phyloP scores from a whole-genome alignment of 2,329 filamentous ascomycete genomes.

The Mollisia scopiformis region DNA sequence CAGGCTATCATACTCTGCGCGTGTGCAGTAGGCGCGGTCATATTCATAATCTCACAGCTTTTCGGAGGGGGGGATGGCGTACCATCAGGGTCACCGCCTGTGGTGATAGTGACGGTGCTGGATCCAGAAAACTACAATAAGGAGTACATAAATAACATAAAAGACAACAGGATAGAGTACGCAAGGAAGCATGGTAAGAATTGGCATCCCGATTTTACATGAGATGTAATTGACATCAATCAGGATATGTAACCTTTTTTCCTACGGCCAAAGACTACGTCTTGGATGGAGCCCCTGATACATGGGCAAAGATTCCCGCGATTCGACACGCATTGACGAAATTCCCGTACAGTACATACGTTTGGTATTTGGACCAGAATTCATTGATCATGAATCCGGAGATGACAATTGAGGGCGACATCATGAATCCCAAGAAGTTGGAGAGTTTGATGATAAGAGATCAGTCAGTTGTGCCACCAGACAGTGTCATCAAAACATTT shows the following conservation, averaged over 20 bases:
- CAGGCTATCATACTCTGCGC: conserved; percentile 57
- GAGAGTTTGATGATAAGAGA: conserved; percentile 84
- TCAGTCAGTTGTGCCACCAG: conserved; percentile 85
- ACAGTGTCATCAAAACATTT: conserved; percentile 97
- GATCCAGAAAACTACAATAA: conserved; percentile 67
- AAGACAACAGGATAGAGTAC: conserved; percentile 83
- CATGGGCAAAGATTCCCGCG: conserved; percentile 82
- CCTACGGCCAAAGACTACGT: conserved; percentile 77
- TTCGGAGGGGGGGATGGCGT: conserved; percentile 35
- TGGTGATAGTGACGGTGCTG: conserved; percentile 84
- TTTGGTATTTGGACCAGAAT: conserved; percentile 88
- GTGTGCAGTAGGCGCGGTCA: conserved; percentile 39
- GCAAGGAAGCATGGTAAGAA: conserved; percentile 80
- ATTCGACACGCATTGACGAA: conserved; percentile 86
- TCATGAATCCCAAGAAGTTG: conserved; percentile 69
- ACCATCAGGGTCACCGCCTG: conserved; percentile 59
- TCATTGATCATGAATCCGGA: conserved; percentile 86
- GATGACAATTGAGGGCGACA: conserved; percentile 68
- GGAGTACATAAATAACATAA: conserved; percentile 72
- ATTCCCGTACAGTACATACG: conserved; percentile 74
- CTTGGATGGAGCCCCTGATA: conserved; percentile 58
- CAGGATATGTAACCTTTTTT: conserved; percentile 88
- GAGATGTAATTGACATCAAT: conserved; percentile 20
- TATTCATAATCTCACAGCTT: conserved; percentile 60
- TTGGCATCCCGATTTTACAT: conserved; percentile 1